Evolutionary conservation across 2,329 filamentous ascomycete genomes (phyloP).

Genomic region (Trichoderma koningiopsis): DNA sequence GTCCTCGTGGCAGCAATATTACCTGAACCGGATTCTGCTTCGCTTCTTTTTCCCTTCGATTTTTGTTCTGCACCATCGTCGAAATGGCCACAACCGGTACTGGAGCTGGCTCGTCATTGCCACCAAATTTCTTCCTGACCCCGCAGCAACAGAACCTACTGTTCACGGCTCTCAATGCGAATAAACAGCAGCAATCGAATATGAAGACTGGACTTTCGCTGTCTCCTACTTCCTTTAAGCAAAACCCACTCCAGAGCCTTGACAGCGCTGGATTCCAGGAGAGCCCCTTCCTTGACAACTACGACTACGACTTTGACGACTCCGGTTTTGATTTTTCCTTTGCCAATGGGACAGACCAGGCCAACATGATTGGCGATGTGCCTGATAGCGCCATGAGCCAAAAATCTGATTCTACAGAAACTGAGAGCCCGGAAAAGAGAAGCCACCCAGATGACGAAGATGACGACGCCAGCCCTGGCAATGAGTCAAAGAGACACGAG

Average conservation of each 20-base stretch:
- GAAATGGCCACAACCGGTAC: constrained; percentile 55
- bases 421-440: constrained; percentile 64
- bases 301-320: constrained; percentile 77
- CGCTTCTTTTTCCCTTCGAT: background rate
- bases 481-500: constrained; percentile 71
- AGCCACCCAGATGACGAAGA: constrained; percentile 72
- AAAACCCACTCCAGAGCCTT: constrained; percentile 50
- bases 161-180: constrained; percentile 75
- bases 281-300: constrained; percentile 78
- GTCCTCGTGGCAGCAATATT: background rate
- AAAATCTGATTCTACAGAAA: constrained; percentile 62
- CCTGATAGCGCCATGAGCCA: constrained; percentile 50
- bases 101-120: constrained; percentile 44
- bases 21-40: background rate
- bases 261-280: constrained; percentile 59
- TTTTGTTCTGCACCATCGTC: constrained; percentile 1
- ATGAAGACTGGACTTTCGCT: constrained; percentile 40
- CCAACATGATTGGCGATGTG: constrained; percentile 75
- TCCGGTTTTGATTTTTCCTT: constrained; percentile 70
- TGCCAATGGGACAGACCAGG: constrained; percentile 51
- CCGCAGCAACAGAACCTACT: constrained; percentile 76
- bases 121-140: constrained; percentile 67
- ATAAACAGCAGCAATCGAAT: constrained; percentile 47
- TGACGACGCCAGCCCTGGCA: constrained; percentile 55
- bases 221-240: constrained; percentile 53